Evolutionary conservation across 2,329 filamentous ascomycete species (phyloP), one percentile per base, ranked within the genome.

Genomic region (Fusarium nanum): DNA sequence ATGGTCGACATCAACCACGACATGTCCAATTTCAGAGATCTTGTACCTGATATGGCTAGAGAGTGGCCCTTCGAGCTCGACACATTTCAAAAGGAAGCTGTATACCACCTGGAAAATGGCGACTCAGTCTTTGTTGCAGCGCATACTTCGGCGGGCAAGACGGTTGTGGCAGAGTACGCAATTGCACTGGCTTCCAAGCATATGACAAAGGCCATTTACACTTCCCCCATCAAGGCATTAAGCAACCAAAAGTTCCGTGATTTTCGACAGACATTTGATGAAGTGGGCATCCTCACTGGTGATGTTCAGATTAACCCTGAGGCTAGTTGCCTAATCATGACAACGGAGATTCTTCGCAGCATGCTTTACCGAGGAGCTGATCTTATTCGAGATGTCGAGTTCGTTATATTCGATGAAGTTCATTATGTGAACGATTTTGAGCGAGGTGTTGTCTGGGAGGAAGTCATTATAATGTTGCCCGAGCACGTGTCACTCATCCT

Each of bases 191-290:
- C 96, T 30, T 91, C 93, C n/a, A 97, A 95, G 77, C 96, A 99
- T 78, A 98, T 98, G 95, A 99, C 96, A 11, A 99, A 99, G 79
- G 95, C 96, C 23, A 99, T 99, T 70, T 99, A 99, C 79, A 99
- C 96, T 0, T 98, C 96, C 1, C 96, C 96, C 0, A 99, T 99
- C 84, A 99, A 99, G 79, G 96, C 96, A 4, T 84, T 99, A 60
- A 98, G 96, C 81, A 99, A 99, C 78, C 96, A 99, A 78, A 99
- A 99, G 79, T 99, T 98, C 81, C 89, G 96, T 69, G 96, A 99
- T 78, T 99, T 99, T 78, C 89, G 94, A 60, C 87, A 90, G 59
- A 90, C 89, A 0, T 99, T 99, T 75, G 94, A 97, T 64, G 96
- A 99, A 79, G 96, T 99, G 20, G 96, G 96, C 18, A 98, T 99